A percentile compares a stretch with the other conserved stretches of the same genome.
phyloP scores from a whole-genome alignment of 768 basidiomycete species.

The Calocera cornea region DNA sequence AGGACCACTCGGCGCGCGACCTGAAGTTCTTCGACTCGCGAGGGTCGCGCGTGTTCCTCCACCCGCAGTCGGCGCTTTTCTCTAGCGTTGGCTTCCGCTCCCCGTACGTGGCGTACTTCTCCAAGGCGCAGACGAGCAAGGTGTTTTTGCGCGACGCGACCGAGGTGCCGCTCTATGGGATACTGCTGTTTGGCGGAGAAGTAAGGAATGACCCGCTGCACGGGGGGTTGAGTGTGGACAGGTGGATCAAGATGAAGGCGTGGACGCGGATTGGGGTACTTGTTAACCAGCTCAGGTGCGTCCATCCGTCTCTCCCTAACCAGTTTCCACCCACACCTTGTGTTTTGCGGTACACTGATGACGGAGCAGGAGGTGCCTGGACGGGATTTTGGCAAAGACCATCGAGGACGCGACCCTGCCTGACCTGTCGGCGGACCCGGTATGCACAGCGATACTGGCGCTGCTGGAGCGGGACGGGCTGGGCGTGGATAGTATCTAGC shows the following conservation, averaged over 20 bases:
- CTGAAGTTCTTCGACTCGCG: constrained; percentile 63
- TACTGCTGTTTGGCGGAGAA: constrained; percentile 71
- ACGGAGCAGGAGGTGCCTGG: constrained; percentile 44
- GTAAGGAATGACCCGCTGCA: constrained; percentile 66
- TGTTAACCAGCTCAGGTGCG: constrained; percentile 69
- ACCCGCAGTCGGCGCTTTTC: constrained; percentile 74
- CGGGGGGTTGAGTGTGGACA: constrained; percentile 55
- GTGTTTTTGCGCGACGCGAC: constrained; percentile 77
- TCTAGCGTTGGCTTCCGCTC: constrained; percentile 55
- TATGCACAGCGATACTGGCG: constrained; percentile 33
- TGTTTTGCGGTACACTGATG: background rate
- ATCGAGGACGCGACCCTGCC: constrained; percentile 49
- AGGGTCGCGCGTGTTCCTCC: constrained; percentile 54
- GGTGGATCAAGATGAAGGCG: constrained; percentile 49
- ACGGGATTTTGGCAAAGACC: constrained; percentile 48
- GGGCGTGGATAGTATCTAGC: constrained; percentile 10
- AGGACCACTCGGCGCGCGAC: constrained; percentile 73
- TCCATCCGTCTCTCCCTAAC: constrained; percentile 17
- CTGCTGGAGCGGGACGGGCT: constrained; percentile 27
- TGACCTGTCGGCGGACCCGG: constrained; percentile 36
- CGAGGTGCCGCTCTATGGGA: constrained; percentile 80
- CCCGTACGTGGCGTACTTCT: constrained; percentile 72
- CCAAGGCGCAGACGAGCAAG: constrained; percentile 69
- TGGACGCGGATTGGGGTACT: constrained; percentile 87
- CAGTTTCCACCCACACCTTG: background rate